phyloP scores from a whole-genome alignment of 345 rosid genomes.

The Fremontodendron californicum region DNA sequence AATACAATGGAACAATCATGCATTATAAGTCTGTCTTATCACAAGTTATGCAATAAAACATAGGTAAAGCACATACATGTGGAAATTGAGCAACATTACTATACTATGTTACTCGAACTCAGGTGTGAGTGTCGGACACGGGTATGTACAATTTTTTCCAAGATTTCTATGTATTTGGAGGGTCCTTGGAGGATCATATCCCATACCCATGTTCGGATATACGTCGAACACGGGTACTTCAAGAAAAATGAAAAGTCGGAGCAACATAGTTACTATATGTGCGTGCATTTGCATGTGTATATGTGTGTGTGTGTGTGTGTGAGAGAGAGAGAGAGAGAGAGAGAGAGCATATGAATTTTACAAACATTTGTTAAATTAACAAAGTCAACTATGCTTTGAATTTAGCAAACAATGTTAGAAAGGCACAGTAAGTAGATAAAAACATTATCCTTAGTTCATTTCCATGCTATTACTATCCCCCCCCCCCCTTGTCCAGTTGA shows the following conservation, averaged over 20 bases:
- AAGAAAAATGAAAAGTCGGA: no score
- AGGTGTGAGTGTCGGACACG: no score
- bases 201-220: no score
- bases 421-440: neutral
- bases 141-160: no score
- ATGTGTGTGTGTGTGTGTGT: neutral
- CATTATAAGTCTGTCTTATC: slow-evolving; percentile 5
- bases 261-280: no score
- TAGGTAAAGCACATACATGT: neutral
- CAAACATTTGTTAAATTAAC: neutral
- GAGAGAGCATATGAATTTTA: neutral
- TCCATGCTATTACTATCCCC: neutral
- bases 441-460: neutral
- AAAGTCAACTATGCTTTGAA: neutral
- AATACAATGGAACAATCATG: slow-evolving; percentile 5
- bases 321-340: neutral
- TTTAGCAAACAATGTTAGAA: neutral
- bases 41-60: slow-evolving; percentile 1
- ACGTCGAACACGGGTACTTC: no score
- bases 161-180: no score
- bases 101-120: no score
- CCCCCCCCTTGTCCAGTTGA: neutral
- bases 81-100: neutral
- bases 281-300: neutral
- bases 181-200: no score